Evolutionary conservation across 805 yeast species (phyloP).

Genomic region (Kurtzmaniella fragi): DNA sequence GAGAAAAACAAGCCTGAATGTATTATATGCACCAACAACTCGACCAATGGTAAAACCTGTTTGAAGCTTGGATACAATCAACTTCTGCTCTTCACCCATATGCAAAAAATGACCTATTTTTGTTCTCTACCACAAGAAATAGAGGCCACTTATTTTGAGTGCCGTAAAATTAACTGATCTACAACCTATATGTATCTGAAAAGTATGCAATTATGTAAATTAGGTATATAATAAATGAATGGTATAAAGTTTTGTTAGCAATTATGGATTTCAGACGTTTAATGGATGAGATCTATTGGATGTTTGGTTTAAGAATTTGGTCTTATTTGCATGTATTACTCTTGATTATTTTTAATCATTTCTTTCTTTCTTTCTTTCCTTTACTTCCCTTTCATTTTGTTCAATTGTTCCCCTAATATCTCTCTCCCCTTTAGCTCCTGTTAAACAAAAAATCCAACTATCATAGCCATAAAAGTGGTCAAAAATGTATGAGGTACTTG

Average conservation of each 20-base stretch:
- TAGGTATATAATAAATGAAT: neutral
- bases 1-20: conserved; percentile 33
- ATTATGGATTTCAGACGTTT: neutral
- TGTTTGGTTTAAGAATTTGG: no score
- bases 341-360: no score
- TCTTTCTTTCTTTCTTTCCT: no score
- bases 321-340: no score
- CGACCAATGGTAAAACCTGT: conserved; percentile 44
- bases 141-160: conserved; percentile 47
- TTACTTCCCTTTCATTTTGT: no score
- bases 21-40: conserved; percentile 43
- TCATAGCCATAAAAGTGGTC: no score
- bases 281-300: no score
- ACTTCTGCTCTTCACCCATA: conserved; percentile 40
- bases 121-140: conserved; percentile 47
- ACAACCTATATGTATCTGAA: no score
- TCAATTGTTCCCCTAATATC: no score
- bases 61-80: conserved; percentile 37
- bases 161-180: conserved; percentile 35
- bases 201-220: neutral
- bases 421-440: no score
- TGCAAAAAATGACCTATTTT: conserved; percentile 46
- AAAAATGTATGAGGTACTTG: no score
- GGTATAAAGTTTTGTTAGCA: neutral
- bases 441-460: no score